Base-by-base conservation (phyloP, 202 grass and related monocot genomes). In the Setaria viridis region DNA sequence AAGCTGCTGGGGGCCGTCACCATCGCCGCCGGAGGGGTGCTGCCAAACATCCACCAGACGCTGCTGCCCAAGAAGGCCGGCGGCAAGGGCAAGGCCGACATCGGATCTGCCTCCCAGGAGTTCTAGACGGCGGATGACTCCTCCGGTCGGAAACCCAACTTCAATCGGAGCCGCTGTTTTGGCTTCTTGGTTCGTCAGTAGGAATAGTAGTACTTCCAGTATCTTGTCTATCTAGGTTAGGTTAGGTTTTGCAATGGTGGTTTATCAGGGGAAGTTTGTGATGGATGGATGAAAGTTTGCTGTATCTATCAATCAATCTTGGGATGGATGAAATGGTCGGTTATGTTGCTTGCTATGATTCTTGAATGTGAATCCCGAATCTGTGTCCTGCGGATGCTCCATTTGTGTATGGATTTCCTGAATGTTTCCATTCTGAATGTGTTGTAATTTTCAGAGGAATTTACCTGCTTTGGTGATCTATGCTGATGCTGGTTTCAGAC, bases 51-150 rank as follows among this genome's bases (percentile, higher is more conserved):
- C 72, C 84, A 93, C 81, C 57, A 70, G 68, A 88, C 84, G 45
- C 84, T 93, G 82, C 86, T 95, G 14, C 93, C 93, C 73, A 93
- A 95, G 91, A 95, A 95, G 67, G 4, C 64, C 20, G 86, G 87
- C 12, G 86, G 87, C 49, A 95, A 93, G 81, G 81, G 54, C 72
- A 95, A 95, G 81, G 91, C 41, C 11, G 89, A 86, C 11, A 83
- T 95, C 63, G 94, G 91, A 0, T 95, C 94, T 37, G 89, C 86
- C 0, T 95, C 94, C 42, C 94, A 95, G 84, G 94, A 95, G 91
- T 95, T 95, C 57, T 95, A 87, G 74, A n/a, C 5, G 9, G 2
- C 3, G 19, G 56, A 21, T 62, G 58, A 5, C 15, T 17, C 17
- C 19, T 3, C 56, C 4, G 6, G 4, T 5, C 19, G 5, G 1